phyloP scores from a whole-genome alignment of 2,329 filamentous ascomycete genomes.

The Colletotrichum godetiae region DNA sequence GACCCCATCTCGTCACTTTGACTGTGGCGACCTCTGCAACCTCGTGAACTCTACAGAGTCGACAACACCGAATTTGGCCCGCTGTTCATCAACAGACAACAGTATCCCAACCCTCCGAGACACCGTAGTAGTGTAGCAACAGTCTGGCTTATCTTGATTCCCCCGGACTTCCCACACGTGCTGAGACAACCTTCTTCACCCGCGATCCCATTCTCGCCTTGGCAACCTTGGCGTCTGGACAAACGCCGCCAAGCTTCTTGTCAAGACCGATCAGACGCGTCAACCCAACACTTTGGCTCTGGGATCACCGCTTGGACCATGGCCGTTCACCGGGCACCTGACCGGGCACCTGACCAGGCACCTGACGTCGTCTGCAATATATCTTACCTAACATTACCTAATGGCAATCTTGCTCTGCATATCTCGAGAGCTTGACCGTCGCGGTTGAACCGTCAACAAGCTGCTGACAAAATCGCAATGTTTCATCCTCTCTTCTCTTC shows the following conservation, averaged over 20 bases:
- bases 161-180: constrained; percentile 32
- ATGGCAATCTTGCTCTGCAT: not conserved
- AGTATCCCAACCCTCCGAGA: constrained; percentile 13
- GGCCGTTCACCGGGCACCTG: constrained; percentile 11
- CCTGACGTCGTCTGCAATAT: constrained; percentile 9
- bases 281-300: constrained; percentile 30
- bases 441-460: not conserved
- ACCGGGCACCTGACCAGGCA: constrained; percentile 16
- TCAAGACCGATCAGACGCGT: constrained; percentile 33
- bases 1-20: not conserved
- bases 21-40: not conserved
- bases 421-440: not conserved
- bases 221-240: constrained; percentile 31
- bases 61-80: constrained; percentile 11
- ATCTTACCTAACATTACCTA: constrained; percentile 31
- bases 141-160: constrained; percentile 24
- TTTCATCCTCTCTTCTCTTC: not conserved
- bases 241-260: constrained; percentile 32
- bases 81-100: not conserved
- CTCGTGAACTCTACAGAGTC: not conserved
- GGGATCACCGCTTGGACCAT: constrained; percentile 29
- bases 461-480: not conserved
- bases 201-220: constrained; percentile 29
- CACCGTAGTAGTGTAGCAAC: not conserved
- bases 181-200: constrained; percentile 36